Conservation (phyloP, 345 rosid genomes). For the Populus euphratica region DNA sequence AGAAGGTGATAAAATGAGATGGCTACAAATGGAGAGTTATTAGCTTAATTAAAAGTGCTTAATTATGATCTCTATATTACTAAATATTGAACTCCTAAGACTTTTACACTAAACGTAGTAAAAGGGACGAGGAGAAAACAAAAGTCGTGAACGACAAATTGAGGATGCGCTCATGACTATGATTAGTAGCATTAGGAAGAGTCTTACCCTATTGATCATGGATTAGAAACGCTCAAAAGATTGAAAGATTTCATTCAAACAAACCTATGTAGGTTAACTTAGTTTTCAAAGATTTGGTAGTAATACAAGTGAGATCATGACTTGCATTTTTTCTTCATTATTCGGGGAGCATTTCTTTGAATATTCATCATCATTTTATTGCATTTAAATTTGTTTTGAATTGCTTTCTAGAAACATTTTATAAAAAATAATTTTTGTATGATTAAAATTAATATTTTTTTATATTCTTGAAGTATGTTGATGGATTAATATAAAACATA, state of each 20-base stretch:
- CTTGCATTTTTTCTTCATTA: neutral
- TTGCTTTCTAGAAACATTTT: no score
- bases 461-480: no score
- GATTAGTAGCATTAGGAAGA: neutral
- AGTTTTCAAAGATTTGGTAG: constrained; percentile 12
- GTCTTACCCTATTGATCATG: neutral
- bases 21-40: neutral
- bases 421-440: no score
- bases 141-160: neutral
- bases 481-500: no score
- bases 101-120: neutral
- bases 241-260: neutral
- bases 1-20: neutral
- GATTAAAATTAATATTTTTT: no score
- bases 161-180: neutral
- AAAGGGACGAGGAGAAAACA: neutral
- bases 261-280: neutral
- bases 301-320: constrained; percentile 7
- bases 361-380: neutral
- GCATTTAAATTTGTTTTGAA: neutral
- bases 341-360: neutral
- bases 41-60: no score
- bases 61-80: neutral
- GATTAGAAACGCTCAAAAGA: neutral
- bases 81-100: neutral